Percentiles rank a stretch among this genome's conserved stretches.
Conservation (phyloP, 1,284 basidiomycete genomes). For the Irpex lacteus region DNA sequence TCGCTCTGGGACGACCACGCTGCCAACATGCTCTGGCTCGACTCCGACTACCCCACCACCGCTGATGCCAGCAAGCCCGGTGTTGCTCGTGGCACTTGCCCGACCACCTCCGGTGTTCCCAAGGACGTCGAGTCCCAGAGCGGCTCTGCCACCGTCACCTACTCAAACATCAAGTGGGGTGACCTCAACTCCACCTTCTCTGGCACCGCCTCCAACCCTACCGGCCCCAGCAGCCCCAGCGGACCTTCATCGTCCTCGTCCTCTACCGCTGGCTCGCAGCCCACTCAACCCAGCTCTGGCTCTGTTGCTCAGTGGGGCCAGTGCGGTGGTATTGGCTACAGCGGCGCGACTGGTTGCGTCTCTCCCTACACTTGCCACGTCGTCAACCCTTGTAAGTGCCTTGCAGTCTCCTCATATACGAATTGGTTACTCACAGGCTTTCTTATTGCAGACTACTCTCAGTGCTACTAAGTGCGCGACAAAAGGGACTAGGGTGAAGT, state of each 20-base stretch:
- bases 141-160: conserved; percentile 43
- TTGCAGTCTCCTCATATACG: neutral
- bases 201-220: neutral
- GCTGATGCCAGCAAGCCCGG: conserved; percentile 41
- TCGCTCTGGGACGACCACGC: conserved; percentile 56
- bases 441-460: conserved; percentile 16
- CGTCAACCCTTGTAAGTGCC: conserved; percentile 16
- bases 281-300: conserved; percentile 1
- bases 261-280: conserved; percentile 3
- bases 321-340: conserved; percentile 19
- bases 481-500: neutral
- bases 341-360: conserved; percentile 15
- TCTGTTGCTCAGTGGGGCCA: conserved; percentile 17
- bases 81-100: conserved; percentile 51
- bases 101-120: conserved; percentile 46
- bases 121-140: conserved; percentile 40
- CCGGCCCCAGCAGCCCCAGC: neutral
- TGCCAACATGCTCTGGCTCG: conserved; percentile 61
- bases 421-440: neutral
- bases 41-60: conserved; percentile 49
- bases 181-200: conserved; percentile 48
- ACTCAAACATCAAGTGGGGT: conserved; percentile 58
- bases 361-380: conserved; percentile 16
- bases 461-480: conserved; percentile 15
- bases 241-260: conserved; percentile 5